Conservation (phyloP, 768 basidiomycete species). For the Suillus cothurnatus region DNA sequence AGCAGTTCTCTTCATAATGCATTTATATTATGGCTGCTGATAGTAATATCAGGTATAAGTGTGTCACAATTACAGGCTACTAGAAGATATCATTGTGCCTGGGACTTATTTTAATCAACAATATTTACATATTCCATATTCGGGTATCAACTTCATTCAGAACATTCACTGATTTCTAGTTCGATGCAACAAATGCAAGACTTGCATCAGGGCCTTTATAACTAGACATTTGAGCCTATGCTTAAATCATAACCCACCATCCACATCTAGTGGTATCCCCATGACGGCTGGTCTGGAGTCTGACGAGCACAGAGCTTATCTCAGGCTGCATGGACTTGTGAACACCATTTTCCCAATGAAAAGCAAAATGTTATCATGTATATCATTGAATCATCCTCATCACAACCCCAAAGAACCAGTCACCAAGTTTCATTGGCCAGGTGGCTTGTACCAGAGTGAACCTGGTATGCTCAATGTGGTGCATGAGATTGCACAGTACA, state of each 20-base stretch:
- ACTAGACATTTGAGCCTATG: background rate
- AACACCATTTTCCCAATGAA: background rate
- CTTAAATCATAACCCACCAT: background rate
- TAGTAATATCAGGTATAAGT: background rate
- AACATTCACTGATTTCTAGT: background rate
- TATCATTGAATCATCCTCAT: background rate
- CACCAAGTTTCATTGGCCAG: constrained; percentile 12
- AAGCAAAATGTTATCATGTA: background rate
- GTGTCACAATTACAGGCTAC: background rate
- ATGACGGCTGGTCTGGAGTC: background rate
- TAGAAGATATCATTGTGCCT: background rate
- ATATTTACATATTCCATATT: background rate
- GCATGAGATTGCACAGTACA: background rate
- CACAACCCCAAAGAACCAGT: background rate
- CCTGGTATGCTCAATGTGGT: background rate
- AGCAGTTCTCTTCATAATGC: background rate
- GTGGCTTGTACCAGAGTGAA: background rate
- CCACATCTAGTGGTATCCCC: background rate
- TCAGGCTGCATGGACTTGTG: background rate
- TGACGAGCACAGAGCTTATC: background rate
- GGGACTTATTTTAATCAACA: background rate
- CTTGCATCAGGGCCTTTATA: background rate
- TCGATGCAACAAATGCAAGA: background rate
- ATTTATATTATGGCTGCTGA: background rate
- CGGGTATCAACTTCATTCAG: background rate